Percentiles rank a stretch among this genome's conserved stretches.
These are phyloP conservation scores for Chrysanthemum seticuspe DNA, from an alignment of 129 eudicot genomes.

Conservation along the genomic window DNA sequence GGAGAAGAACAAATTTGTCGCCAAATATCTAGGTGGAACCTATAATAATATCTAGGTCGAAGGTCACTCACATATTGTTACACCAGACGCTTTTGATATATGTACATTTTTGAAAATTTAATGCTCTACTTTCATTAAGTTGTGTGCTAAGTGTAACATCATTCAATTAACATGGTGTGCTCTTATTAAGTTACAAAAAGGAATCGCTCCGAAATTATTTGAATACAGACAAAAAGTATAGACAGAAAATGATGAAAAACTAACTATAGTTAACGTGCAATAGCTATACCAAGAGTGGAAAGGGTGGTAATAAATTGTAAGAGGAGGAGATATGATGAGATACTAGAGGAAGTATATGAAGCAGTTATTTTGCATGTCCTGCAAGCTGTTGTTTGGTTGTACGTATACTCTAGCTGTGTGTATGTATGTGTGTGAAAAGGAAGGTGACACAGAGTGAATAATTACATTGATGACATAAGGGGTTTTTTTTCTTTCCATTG, in stretches of 20 bases:
- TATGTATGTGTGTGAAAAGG: constrained; percentile 27
- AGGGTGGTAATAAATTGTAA: constrained; percentile 30
- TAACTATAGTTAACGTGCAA: constrained; percentile 10
- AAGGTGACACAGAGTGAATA: constrained; percentile 38
- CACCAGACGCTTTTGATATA: no score
- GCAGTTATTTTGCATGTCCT: constrained; percentile 38
- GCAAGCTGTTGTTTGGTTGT: constrained; percentile 40
- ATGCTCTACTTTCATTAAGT: no score
- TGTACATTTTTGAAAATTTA: no score
- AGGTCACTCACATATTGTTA: no score
- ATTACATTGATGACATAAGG: constrained; percentile 49
- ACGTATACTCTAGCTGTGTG: constrained; percentile 10
- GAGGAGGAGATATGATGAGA: constrained; percentile 33
- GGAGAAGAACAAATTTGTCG: no score
- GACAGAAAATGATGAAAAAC: constrained; percentile 8
- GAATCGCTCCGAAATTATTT: background rate
- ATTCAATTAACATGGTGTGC: no score
- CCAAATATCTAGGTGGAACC: no score
- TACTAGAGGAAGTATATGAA: constrained; percentile 34
- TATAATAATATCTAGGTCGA: no score
- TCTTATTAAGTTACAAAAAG: background rate
- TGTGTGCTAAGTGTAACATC: no score
- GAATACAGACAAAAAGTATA: background rate
- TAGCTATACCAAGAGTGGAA: constrained; percentile 22
- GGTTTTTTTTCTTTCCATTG: constrained; percentile 28